Percentiles rank a stretch among this genome's conserved stretches.
Conservation (phyloP, 2,329 filamentous ascomycete genomes). For the Neonectria faginata region DNA sequence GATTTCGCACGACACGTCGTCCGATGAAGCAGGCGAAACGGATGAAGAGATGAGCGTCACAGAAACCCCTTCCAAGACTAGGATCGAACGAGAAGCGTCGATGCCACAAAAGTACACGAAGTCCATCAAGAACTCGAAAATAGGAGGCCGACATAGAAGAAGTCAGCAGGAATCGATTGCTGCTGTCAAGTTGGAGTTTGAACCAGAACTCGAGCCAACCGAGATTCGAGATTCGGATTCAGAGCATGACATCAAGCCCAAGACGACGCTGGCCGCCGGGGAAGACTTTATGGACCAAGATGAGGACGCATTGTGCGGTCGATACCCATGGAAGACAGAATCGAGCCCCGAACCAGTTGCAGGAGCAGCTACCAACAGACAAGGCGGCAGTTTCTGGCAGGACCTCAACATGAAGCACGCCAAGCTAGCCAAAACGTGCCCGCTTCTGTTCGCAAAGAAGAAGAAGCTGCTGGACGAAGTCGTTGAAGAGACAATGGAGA, state of each 20-base stretch:
- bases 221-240: slow-evolving; percentile 40
- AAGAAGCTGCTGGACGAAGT: slow-evolving; percentile 40
- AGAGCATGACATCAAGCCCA: slow-evolving; percentile 42
- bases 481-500: slow-evolving; percentile 27
- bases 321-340: slow-evolving; percentile 33
- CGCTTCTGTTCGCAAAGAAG: slow-evolving; percentile 43
- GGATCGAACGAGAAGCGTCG: neutral
- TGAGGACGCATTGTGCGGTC: slow-evolving; percentile 6
- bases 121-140: neutral
- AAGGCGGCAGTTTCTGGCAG: slow-evolving; percentile 43
- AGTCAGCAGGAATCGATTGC: slow-evolving; percentile 9
- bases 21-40: slow-evolving; percentile 2
- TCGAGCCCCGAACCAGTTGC: slow-evolving; percentile 29
- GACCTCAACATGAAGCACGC: slow-evolving; percentile 42
- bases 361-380: slow-evolving; percentile 27
- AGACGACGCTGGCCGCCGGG: slow-evolving; percentile 33
- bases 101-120: neutral
- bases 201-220: slow-evolving; percentile 33
- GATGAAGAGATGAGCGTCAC: neutral
- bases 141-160: slow-evolving; percentile 9
- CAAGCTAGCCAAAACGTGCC: slow-evolving; percentile 28
- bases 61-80: slow-evolving; percentile 11
- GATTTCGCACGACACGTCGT: neutral
- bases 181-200: slow-evolving; percentile 10
- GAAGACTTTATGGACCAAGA: slow-evolving; percentile 25